Conservation (phyloP, 164 flowering plant species). For the Chimonanthus praecox region DNA sequence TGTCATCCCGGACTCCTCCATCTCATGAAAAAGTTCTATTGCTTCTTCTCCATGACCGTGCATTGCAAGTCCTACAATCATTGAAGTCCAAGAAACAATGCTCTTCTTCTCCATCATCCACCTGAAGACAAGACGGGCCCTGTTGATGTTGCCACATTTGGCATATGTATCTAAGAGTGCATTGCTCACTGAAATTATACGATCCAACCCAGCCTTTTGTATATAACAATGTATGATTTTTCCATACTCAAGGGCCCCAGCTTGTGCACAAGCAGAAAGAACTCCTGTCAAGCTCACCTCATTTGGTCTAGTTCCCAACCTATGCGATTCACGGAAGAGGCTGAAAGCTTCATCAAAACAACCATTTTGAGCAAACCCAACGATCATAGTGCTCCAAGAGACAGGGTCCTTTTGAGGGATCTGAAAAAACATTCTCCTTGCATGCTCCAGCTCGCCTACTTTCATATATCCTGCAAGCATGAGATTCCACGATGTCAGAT, state of each 20-base stretch:
- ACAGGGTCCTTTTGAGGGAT: constrained; percentile 46
- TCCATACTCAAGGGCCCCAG: constrained; percentile 56
- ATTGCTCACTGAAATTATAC: constrained; percentile 44
- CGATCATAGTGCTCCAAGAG: constrained; percentile 76
- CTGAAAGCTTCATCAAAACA: constrained; percentile 45
- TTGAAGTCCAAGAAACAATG: constrained; percentile 58
- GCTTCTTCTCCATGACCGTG: constrained; percentile 64
- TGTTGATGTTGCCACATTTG: constrained; percentile 48
- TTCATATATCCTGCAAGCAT: constrained; percentile 58
- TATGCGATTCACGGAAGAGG: constrained; percentile 34
- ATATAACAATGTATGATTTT: constrained; percentile 46
- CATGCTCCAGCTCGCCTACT: constrained; percentile 41
- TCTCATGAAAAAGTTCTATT: constrained; percentile 34
- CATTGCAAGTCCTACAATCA: constrained; percentile 64
- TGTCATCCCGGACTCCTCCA: constrained; percentile 43
- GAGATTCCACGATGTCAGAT: constrained; percentile 49
- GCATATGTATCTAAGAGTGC: constrained; percentile 60
- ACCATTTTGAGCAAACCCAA: constrained; percentile 52
- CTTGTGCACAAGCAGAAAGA: constrained; percentile 58
- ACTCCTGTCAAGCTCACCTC: constrained; percentile 62
- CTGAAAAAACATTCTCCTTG: constrained; percentile 26
- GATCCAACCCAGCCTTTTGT: constrained; percentile 42
- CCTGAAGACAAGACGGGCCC: constrained; percentile 52
- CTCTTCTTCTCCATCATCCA: constrained; percentile 35
- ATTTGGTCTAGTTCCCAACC: constrained; percentile 34